Conservation (phyloP, 1,284 basidiomycete species). For the Cystobasidium sp. region DNA sequence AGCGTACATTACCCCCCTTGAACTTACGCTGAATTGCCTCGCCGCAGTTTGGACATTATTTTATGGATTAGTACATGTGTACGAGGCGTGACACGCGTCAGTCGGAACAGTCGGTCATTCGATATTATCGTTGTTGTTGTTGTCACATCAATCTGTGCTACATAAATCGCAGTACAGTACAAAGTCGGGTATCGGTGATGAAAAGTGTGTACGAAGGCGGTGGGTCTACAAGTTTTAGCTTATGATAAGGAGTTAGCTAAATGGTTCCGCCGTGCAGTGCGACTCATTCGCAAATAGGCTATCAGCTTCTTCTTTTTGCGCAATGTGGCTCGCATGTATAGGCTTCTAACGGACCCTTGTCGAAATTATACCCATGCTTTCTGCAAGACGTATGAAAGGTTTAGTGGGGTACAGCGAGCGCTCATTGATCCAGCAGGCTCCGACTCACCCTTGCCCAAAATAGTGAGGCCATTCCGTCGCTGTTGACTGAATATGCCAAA, state of each 20-base stretch:
- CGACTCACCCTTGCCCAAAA: not conserved
- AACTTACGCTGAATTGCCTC: not conserved
- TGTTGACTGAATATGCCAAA: slow-evolving; percentile 13
- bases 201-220: too few relatives aligned
- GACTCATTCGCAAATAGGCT: too few relatives aligned
- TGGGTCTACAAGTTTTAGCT: too few relatives aligned
- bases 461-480: slow-evolving; percentile 8
- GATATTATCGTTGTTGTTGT: not conserved
- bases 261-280: too few relatives aligned
- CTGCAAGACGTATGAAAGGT: not conserved
- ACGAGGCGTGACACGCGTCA: slow-evolving; percentile 20
- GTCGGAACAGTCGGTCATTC: too few relatives aligned
- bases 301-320: not conserved
- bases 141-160: too few relatives aligned
- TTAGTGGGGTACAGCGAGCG: too few relatives aligned
- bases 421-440: too few relatives aligned
- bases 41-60: slow-evolving; percentile 40
- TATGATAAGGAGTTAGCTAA: too few relatives aligned
- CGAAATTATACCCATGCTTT: not conserved
- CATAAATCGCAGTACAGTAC: too few relatives aligned
- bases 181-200: too few relatives aligned
- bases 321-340: slow-evolving; percentile 3
- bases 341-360: not conserved
- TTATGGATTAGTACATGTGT: slow-evolving; percentile 41
- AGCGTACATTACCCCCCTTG: not conserved